Base-by-base conservation (phyloP, 192 early-diverging fungal genomes). In the Dimargaris xerosporica region DNA sequence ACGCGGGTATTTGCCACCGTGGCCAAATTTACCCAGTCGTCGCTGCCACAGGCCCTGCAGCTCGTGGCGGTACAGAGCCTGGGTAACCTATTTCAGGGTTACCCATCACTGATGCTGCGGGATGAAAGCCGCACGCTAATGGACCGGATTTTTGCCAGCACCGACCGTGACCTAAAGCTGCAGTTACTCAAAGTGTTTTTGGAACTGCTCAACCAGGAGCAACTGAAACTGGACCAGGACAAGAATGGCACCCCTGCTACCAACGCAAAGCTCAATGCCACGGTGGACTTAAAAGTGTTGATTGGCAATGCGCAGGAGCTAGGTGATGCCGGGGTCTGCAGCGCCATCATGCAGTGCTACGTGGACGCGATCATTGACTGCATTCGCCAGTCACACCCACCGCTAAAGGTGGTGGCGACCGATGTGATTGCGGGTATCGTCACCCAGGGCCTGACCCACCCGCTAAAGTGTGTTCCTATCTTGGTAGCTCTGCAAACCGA, bases 401-500 rank as follows among this genome's bases (percentile, higher is more conserved):
- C 71, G n/a, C 72, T 98, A n/a, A 82, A 84, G 29, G 67, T 67
- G 11, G 71, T 78, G 0, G 85, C 90, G 10, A 88, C 95, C 62
- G 86, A 93, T 54, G 87, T 91, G 0, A 75, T 96, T 7, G 73
- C 75, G 9, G 74, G 86, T n/a, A 87, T 93, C 30, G 67, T 93
- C n/a, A 82, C 88, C 59, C 91, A 95, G 65, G 93, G 93, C 0
- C 73, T 96, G 23, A 91, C 87, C 12, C 92, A 95, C 69, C 95
- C 95, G 7, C 75, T 89, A 16, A 70, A 82, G 82, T 98, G 92
- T 65, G 85, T 96, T 70, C 91, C 95, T 17, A 83, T 81, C 19
- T 73, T 96, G 51, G 81, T 91, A 34, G 90, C 95, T 0, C 76
- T 96, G 62, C 82, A 94, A 70, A 85, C 91, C 2, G 81, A 82